Evolutionary conservation across 2,329 filamentous ascomycete species (phyloP).

Genomic region (Trichoderma polysporum): DNA sequence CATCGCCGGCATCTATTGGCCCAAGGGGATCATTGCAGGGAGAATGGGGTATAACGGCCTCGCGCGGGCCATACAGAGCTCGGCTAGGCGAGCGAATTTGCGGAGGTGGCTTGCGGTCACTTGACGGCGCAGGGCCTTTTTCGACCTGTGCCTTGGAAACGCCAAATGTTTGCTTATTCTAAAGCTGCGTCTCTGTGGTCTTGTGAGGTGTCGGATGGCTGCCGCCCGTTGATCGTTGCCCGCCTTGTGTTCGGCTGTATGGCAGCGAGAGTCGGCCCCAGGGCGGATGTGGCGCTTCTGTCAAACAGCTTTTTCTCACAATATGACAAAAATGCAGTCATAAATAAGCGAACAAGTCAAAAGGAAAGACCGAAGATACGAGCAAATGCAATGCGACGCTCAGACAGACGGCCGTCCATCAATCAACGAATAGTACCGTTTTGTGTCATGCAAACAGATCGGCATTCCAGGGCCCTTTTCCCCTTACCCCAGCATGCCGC

Average conservation of each 20-base stretch:
- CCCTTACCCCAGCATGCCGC: not conserved
- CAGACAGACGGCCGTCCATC: not conserved
- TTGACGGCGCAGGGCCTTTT: slow-evolving; percentile 6
- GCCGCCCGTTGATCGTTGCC: not conserved
- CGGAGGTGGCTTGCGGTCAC: slow-evolving; percentile 21
- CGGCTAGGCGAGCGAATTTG: slow-evolving; percentile 11
- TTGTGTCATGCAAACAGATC: not conserved
- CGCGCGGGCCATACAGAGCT: not conserved
- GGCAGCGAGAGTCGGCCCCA: not conserved
- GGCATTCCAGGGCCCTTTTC: not conserved
- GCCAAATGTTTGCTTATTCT: not conserved
- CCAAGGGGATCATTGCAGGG: not conserved
- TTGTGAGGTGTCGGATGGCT: not conserved
- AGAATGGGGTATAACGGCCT: not conserved
- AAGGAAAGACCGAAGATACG: not conserved
- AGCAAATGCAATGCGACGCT: slow-evolving; percentile 9
- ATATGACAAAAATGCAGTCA: not conserved
- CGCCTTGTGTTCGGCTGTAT: too few species aligned
- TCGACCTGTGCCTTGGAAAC: not conserved
- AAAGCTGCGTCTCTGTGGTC: not conserved
- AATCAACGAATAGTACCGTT: not conserved
- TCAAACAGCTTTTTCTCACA: not conserved
- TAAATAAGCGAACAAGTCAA: not conserved
- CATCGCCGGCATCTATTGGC: not conserved
- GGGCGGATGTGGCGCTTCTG: not conserved